Evolutionary conservation across 768 basidiomycete genomes (phyloP).

Genomic region (Auriculariales sp.): DNA sequence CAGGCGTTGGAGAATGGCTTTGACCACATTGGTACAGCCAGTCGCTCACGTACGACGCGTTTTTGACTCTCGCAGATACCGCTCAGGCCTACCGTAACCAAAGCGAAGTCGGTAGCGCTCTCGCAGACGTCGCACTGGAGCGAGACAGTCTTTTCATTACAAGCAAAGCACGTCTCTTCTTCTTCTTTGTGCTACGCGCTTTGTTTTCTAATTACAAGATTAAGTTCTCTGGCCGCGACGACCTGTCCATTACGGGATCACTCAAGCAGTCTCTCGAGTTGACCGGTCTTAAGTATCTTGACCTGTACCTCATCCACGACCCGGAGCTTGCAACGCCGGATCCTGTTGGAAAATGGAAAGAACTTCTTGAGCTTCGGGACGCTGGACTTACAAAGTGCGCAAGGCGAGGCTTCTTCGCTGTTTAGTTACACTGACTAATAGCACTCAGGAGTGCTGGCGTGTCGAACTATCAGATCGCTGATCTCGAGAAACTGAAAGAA

Average conservation of each 20-base stretch:
- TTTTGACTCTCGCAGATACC: constrained; percentile 26
- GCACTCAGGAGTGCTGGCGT: constrained; percentile 50
- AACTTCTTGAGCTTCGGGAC: constrained; percentile 43
- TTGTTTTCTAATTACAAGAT: no score
- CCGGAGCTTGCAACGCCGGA: constrained; percentile 40
- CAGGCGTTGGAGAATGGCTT: constrained; percentile 50
- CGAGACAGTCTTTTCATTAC: constrained; percentile 47
- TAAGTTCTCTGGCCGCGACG: neutral
- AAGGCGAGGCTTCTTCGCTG: neutral
- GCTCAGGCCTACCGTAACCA: constrained; percentile 51
- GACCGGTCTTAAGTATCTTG: constrained; percentile 51
- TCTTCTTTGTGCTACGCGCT: no score
- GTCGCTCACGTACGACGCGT: no score
- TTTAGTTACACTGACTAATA: neutral
- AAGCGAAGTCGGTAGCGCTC: constrained; percentile 36
- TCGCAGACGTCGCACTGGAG: constrained; percentile 38
- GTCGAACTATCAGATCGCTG: constrained; percentile 45
- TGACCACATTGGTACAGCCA: constrained; percentile 41
- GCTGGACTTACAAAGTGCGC: constrained; percentile 42
- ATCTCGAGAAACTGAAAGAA: constrained; percentile 36
- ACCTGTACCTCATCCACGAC: constrained; percentile 56
- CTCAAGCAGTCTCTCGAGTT: constrained; percentile 14
- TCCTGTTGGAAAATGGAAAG: constrained; percentile 45
- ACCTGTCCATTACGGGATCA: neutral
- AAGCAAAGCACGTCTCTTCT: no score